Conservation (phyloP, 305 asterid genomes). For the Fraxinus paxiana region DNA sequence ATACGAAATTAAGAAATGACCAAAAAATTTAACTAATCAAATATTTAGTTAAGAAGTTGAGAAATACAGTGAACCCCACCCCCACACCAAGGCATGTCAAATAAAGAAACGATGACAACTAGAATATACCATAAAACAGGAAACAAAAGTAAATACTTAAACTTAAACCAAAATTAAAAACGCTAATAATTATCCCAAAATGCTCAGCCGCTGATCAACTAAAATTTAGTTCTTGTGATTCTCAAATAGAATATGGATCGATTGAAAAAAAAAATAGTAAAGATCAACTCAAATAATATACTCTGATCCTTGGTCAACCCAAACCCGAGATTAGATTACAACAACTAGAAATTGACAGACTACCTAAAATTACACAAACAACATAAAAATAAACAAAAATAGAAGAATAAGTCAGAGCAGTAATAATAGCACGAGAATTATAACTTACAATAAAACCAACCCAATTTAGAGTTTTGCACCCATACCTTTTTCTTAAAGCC, state of each 20-base stretch:
- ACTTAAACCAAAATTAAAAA: neutral
- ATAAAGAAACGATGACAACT: constrained; percentile 13
- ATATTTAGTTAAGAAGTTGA: neutral
- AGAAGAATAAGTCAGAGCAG: constrained; percentile 22
- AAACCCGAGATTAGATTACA: neutral
- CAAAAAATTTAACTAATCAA: neutral
- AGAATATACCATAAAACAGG: neutral
- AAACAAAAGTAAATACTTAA: neutral
- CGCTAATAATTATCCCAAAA: neutral
- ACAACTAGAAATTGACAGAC: neutral
- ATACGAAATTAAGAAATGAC: neutral
- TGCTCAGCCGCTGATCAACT: constrained; percentile 4
- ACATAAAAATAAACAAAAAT: neutral
- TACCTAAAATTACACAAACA: constrained; percentile 1
- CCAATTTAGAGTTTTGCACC: constrained; percentile 8
- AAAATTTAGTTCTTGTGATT: neutral
- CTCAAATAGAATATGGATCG: neutral
- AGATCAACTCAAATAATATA: neutral
- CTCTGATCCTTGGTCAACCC: constrained; percentile 17
- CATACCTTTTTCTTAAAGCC: neutral
- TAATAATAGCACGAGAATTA: constrained; percentile 9
- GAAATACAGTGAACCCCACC: neutral
- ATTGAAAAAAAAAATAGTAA: neutral
- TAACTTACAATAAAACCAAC: neutral
- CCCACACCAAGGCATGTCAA: neutral